Base-by-base conservation (phyloP, 2,329 filamentous ascomycete genomes). In the Alternaria dauci region DNA sequence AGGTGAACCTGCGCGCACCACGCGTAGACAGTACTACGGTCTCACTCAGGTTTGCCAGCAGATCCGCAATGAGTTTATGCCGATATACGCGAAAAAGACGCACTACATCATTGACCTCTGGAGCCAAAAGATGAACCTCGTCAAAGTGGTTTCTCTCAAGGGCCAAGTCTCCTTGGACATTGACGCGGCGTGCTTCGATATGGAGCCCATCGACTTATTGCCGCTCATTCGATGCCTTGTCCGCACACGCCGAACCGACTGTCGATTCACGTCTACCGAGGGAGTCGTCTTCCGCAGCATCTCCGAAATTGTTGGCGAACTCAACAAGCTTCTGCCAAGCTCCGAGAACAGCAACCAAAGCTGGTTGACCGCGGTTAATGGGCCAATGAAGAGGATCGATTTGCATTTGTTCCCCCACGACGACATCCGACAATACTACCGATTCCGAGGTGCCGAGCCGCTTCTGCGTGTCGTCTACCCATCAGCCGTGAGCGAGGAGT, bases 41-140 rank as follows among this genome's bases (percentile, higher is more conserved):
- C 54, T 76, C 3, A 71, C 71, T 1, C 71, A 74, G 52, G 71
- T 71, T n/a, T 73, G 66, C 51, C 63, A 51, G 4, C 60, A 66
- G n/a, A 62, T 75, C 14, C 72, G 73, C 39, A 26, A 53, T 5
- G 73, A 76, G 36, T 75, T 69, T 42, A 63, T 66, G 5, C 67
- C 71, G 2, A 36, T 67, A 2, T 74, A 70, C 63, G 55, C 32
- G 26, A 23, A 50, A 26, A 59, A 58, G 9, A 51, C 56, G 5
- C 42, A 59, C 18, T 65, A 65, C 52, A 60, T 62, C 30, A 60
- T 65, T 42, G 62, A 65, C 41, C 32, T 60, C 12, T 60, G 58
- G 58, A 44, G 46, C 41, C 58, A 60, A 26, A 60, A 56, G 47
- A 4, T 47, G 11, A 52, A 60, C 28, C 53, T 60, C 12, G 26